These are phyloP conservation scores for Tricholoma hemisulphureum DNA, from an alignment of 768 basidiomycete genomes.

Conservation along the genomic window DNA sequence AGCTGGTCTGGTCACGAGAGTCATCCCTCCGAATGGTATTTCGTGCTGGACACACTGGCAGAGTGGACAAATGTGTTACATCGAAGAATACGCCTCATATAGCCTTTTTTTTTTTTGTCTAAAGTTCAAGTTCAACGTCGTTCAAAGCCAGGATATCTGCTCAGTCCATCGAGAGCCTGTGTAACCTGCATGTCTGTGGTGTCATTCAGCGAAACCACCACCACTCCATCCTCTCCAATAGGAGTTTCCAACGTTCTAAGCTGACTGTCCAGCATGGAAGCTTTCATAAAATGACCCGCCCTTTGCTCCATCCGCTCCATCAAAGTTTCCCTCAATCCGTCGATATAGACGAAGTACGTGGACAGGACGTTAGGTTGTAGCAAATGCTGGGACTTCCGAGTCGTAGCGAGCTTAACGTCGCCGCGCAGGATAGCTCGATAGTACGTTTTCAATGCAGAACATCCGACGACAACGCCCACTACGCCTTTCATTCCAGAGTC, in stretches of 20 bases:
- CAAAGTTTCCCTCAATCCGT: conserved; percentile 56
- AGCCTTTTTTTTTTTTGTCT: no score
- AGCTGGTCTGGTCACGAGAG: neutral
- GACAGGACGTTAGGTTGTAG: conserved; percentile 35
- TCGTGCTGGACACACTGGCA: no score
- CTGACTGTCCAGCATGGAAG: conserved; percentile 78
- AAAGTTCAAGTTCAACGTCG: neutral
- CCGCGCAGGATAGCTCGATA: conserved; percentile 87
- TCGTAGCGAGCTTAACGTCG: conserved; percentile 3
- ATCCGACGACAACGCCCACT: conserved; percentile 75
- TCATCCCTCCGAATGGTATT: no score
- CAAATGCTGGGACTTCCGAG: conserved; percentile 21
- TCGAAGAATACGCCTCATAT: no score
- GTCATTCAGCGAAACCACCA: conserved; percentile 54
- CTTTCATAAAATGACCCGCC: conserved; percentile 81
- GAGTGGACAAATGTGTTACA: no score
- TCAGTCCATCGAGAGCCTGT: conserved; percentile 43
- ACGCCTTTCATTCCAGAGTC: conserved; percentile 7
- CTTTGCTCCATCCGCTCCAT: conserved; percentile 63
- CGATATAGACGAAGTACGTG: conserved; percentile 82
- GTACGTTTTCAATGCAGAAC: conserved; percentile 77
- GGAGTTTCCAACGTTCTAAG: conserved; percentile 69
- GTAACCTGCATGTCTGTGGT: conserved; percentile 57
- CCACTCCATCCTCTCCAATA: conserved; percentile 63
- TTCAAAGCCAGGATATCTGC: conserved; percentile 12